Percentiles rank a stretch among this genome's conserved stretches.
phyloP scores from a whole-genome alignment of 2,329 filamentous ascomycete species.

The Ascosphaera apis region DNA sequence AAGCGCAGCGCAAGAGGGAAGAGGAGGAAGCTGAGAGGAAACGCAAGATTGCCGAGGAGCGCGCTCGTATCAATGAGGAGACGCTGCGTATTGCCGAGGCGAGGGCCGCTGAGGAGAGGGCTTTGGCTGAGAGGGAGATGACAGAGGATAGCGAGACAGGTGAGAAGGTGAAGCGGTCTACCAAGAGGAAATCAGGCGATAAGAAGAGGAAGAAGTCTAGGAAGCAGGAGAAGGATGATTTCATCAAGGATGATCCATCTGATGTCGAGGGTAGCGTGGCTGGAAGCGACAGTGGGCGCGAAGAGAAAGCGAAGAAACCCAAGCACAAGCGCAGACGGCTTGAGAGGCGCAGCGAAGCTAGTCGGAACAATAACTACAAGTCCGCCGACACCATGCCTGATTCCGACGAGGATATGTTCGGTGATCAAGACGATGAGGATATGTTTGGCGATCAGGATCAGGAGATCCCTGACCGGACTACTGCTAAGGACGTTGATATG shows the following conservation, averaged over 20 bases:
- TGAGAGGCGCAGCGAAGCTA: constrained; percentile 26
- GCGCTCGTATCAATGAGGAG: constrained; percentile 53
- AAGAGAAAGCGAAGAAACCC: constrained; percentile 13
- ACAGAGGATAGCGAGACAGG: constrained; percentile 66
- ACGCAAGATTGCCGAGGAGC: constrained; percentile 65
- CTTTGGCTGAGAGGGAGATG: constrained; percentile 49
- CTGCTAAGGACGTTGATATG: too few relatives aligned
- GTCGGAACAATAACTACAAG: constrained; percentile 47
- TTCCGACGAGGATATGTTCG: constrained; percentile 33
- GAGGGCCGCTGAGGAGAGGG: constrained; percentile 46
- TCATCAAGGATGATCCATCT: constrained; percentile 14
- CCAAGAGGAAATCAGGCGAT: constrained; percentile 26
- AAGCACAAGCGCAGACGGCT: constrained; percentile 40
- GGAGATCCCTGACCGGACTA: too few relatives aligned
- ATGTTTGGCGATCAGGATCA: not conserved
- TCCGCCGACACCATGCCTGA: constrained; percentile 65
- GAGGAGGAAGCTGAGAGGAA: constrained; percentile 51
- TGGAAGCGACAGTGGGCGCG: constrained; percentile 4
- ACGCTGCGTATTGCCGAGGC: constrained; percentile 50
- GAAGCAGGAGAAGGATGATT: constrained; percentile 17
- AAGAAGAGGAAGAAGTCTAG: constrained; percentile 40
- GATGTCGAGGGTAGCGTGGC: constrained; percentile 8
- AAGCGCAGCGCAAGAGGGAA: constrained; percentile 43
- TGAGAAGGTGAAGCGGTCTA: constrained; percentile 59
- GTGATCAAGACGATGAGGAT: constrained; percentile 10